Percentiles rank a stretch among this genome's conserved stretches.
Conservation (phyloP, 1,284 basidiomycete genomes). For the Cutaneotrichosporon mucoides region DNA sequence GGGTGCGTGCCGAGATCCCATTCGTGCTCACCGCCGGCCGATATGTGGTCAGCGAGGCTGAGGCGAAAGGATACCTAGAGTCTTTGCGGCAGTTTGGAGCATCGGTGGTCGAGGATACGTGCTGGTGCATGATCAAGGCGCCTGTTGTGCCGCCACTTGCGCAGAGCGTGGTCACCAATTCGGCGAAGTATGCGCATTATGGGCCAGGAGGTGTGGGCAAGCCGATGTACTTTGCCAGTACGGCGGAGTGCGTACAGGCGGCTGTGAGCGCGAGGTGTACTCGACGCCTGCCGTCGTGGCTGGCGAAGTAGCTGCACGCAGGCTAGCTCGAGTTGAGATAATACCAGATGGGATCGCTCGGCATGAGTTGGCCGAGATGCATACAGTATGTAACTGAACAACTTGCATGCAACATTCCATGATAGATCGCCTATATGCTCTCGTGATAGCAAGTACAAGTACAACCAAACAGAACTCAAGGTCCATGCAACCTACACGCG, state of each 20-base stretch:
- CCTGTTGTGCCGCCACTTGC: conserved; percentile 3
- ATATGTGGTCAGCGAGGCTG: conserved; percentile 2
- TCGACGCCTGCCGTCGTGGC: not conserved
- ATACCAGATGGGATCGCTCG: too few relatives aligned
- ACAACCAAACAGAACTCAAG: too few relatives aligned
- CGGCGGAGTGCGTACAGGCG: conserved; percentile 4
- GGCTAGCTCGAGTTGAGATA: too few relatives aligned
- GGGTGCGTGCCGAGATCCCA: not conserved
- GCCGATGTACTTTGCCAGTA: conserved; percentile 7
- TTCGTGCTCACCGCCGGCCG: conserved; percentile 10
- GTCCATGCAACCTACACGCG: too few relatives aligned
- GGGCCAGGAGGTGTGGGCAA: conserved; percentile 7
- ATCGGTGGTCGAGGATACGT: conserved; percentile 6
- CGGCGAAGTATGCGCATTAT: conserved; percentile 18
- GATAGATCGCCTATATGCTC: too few relatives aligned
- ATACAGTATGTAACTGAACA: too few relatives aligned
- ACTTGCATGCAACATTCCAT: too few relatives aligned
- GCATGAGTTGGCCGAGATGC: too few relatives aligned
- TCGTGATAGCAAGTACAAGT: too few relatives aligned
- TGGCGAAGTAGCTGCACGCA: not conserved
- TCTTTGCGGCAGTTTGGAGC: conserved; percentile 9
- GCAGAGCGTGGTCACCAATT: conserved; percentile 6
- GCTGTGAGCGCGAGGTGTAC: not conserved
- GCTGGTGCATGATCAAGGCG: conserved; percentile 15
- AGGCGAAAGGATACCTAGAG: not conserved